Percentiles rank a stretch among this genome's conserved stretches.
Evolutionary conservation across 1,284 basidiomycete species (phyloP).

Genomic region (Microbotryum silenes-acaulis): DNA sequence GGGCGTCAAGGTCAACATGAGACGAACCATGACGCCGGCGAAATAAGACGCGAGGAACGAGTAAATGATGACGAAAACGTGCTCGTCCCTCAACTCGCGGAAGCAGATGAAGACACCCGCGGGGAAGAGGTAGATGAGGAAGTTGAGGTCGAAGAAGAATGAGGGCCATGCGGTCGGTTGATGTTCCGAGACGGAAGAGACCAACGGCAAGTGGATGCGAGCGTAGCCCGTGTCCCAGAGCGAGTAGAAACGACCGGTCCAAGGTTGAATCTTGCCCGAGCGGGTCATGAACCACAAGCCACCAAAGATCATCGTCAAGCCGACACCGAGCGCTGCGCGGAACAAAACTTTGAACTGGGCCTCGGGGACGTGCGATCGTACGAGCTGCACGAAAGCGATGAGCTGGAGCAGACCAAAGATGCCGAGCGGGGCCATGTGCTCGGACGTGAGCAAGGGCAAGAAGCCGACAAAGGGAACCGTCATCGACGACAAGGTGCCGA

Average conservation of each 20-base stretch:
- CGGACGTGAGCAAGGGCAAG: slow-evolving; percentile 93
- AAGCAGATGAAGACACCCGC: slow-evolving; percentile 92
- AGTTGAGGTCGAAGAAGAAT: slow-evolving; percentile 98
- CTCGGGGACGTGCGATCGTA: slow-evolving; percentile 80
- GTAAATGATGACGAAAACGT: slow-evolving; percentile 98
- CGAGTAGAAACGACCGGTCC: slow-evolving; percentile 99
- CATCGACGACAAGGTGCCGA: slow-evolving; percentile 96
- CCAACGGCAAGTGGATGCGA: slow-evolving; percentile 51
- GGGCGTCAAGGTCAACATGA: slow-evolving; percentile 87
- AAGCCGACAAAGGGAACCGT: slow-evolving; percentile 99
- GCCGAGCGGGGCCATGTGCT: slow-evolving; percentile 97
- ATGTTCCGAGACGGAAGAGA: slow-evolving; percentile 99
- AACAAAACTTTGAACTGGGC: slow-evolving; percentile 86
- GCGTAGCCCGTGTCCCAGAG: slow-evolving; percentile 99
- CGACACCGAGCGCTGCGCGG: slow-evolving; percentile 59
- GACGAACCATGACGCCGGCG: slow-evolving; percentile 96
- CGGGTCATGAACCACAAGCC: slow-evolving; percentile 57
- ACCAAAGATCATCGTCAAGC: slow-evolving; percentile 53
- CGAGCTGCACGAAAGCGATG: slow-evolving; percentile 84
- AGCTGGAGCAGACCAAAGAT: slow-evolving; percentile 98
- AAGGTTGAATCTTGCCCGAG: slow-evolving; percentile 93
- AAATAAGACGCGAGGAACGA: slow-evolving; percentile 94
- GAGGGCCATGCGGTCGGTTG: slow-evolving; percentile 99
- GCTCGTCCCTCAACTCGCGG: slow-evolving; percentile 88
- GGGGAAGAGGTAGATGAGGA: slow-evolving; percentile 96